A percentile compares a stretch with the other conserved stretches of the same genome.
Evolutionary conservation across 2,329 filamentous ascomycete genomes (phyloP).

Genomic region (Botrytis galanthina): DNA sequence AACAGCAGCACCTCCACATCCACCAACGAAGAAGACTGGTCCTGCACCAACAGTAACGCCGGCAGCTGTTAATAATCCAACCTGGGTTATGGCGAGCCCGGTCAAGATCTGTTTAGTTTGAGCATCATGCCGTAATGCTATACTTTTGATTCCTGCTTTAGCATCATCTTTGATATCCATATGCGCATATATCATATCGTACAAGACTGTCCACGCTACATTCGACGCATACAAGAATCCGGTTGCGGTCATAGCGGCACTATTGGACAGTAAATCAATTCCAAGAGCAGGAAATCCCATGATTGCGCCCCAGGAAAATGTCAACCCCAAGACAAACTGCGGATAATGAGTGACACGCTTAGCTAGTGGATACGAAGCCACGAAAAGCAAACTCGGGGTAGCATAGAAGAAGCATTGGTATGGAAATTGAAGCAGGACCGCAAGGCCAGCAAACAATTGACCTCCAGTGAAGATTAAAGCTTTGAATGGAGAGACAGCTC

Average conservation of each 20-base stretch:
- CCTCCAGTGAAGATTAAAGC: constrained; percentile 71
- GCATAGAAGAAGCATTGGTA: constrained; percentile 72
- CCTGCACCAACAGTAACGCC: constrained; percentile 66
- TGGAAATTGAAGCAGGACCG: constrained; percentile 73
- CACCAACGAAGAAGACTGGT: constrained; percentile 65
- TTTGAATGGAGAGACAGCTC: constrained; percentile 70
- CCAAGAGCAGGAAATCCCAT: constrained; percentile 85
- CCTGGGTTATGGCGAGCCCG: constrained; percentile 66
- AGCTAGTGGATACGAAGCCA: constrained; percentile 75
- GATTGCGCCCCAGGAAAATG: constrained; percentile 86
- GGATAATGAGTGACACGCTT: constrained; percentile 88
- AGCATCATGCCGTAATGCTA: constrained; percentile 74
- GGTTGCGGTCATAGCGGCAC: constrained; percentile 62
- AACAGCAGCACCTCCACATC: constrained; percentile 62
- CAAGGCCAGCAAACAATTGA: constrained; percentile 72
- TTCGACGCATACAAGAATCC: constrained; percentile 73
- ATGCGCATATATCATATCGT: constrained; percentile 92
- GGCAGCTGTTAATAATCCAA: constrained; percentile 67
- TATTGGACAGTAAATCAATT: constrained; percentile 66
- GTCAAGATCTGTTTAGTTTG: constrained; percentile 75
- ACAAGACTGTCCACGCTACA: constrained; percentile 81
- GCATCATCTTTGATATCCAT: constrained; percentile 86
- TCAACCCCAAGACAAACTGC: constrained; percentile 77
- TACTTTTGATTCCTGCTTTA: constrained; percentile 85
- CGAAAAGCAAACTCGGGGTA: constrained; percentile 70